Percentiles rank a stretch among this genome's conserved stretches.
phyloP scores from a whole-genome alignment of 2,329 filamentous ascomycete genomes.

The Xylariaceae sp. region DNA sequence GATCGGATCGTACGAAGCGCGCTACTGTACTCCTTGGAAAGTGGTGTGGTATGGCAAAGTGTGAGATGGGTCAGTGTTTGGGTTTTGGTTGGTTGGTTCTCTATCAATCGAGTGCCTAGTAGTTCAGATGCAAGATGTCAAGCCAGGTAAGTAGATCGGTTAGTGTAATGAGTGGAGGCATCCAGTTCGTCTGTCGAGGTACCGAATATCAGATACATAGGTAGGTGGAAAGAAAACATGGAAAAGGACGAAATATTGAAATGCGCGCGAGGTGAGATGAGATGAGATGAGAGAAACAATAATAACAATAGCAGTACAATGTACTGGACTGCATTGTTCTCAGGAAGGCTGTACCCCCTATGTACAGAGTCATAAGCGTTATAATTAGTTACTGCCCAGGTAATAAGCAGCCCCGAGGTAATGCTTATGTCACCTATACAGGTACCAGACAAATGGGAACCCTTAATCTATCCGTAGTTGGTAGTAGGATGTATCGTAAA shows the following conservation, averaged over 20 bases:
- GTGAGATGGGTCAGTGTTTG: not conserved
- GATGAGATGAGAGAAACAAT: too few species aligned
- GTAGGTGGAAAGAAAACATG: not conserved
- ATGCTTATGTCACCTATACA: not conserved
- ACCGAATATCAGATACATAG: not conserved
- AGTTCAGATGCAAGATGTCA: constrained; percentile 9
- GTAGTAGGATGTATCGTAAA: too few species aligned
- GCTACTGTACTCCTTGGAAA: not conserved
- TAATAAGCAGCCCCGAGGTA: not conserved
- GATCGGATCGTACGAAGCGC: constrained; percentile 6
- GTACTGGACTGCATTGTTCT: too few species aligned
- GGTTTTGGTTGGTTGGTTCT: not conserved
- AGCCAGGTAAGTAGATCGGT: not conserved
- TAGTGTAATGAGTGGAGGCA: not conserved
- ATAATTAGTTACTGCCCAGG: not conserved
- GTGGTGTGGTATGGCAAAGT: constrained; percentile 1
- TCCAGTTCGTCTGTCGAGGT: not conserved
- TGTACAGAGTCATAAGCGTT: not conserved
- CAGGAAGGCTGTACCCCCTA: not conserved
- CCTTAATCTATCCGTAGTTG: too few species aligned
- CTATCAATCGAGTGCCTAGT: constrained; percentile 15
- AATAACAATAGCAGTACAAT: too few species aligned
- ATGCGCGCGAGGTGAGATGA: constrained; percentile 1
- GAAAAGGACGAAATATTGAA: not conserved
- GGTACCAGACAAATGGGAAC: not conserved